Percentiles rank a stretch among this genome's conserved stretches.
These are phyloP conservation scores for Dipsacomyces acuminosporus DNA, from an alignment of 371 early-diverging fungal species.

Conservation along the genomic window DNA sequence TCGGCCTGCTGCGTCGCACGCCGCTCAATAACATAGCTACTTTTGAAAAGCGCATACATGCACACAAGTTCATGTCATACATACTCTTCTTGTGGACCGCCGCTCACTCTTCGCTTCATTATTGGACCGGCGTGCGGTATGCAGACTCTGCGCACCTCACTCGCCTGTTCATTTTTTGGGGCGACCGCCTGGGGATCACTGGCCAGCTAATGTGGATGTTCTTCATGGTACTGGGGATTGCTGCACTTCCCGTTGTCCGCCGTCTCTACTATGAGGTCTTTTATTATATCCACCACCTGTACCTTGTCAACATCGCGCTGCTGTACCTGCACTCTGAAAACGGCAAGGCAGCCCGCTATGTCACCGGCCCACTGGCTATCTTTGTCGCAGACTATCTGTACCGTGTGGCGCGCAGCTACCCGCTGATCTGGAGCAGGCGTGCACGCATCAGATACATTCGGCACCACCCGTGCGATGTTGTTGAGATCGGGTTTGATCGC, in stretches of 20 bases:
- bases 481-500: constrained; percentile 67
- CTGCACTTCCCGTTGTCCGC: constrained; percentile 33
- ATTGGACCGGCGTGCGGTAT: constrained; percentile 36
- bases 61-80: constrained; percentile 72
- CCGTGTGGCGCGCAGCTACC: constrained; percentile 56
- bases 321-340: constrained; percentile 68
- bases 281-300: constrained; percentile 80
- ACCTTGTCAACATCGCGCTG: constrained; percentile 55
- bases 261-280: constrained; percentile 58
- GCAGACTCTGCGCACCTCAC: constrained; percentile 21
- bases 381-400: constrained; percentile 64
- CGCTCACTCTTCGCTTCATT: constrained; percentile 47
- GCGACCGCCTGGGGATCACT: constrained; percentile 34
- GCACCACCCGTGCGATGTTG: constrained; percentile 69
- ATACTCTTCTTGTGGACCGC: constrained; percentile 64
- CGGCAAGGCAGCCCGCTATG: constrained; percentile 56
- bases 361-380: constrained; percentile 58
- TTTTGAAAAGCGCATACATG: constrained; percentile 70
- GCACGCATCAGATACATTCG: constrained; percentile 55
- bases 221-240: constrained; percentile 33
- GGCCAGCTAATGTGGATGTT: constrained; percentile 46
- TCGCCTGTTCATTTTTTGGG: constrained; percentile 30
- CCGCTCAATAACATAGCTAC: constrained; percentile 66
- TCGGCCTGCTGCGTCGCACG: constrained; percentile 62
- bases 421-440: constrained; percentile 31